A percentile compares a stretch with the other conserved stretches of the same genome.
phyloP scores from a whole-genome alignment of 176 grass and related monocot genomes.

The Elymus sibiricus region DNA sequence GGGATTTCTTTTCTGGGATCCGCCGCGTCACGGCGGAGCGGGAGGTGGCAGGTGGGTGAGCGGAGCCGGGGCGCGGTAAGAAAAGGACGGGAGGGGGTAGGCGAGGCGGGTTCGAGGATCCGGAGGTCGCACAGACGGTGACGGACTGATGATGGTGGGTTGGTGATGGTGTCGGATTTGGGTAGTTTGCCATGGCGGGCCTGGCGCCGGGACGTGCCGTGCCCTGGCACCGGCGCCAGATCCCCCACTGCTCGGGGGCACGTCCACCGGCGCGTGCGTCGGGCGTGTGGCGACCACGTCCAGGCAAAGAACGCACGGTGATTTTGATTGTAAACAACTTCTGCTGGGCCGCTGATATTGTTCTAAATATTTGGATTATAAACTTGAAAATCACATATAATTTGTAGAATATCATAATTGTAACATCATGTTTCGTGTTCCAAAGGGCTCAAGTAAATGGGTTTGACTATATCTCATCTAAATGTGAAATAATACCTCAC shows the following conservation, averaged over 20 bases:
- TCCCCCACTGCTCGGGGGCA: not conserved
- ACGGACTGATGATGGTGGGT: not conserved
- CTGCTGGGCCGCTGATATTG: too few species aligned
- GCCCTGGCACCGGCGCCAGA: not conserved
- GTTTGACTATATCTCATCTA: too few species aligned
- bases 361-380: too few species aligned
- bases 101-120: not conserved
- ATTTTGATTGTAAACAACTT: too few species aligned
- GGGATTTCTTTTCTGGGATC: not conserved
- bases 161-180: not conserved
- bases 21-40: constrained; percentile 1
- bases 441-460: too few species aligned
- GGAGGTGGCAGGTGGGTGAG: not conserved
- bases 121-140: not conserved
- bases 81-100: not conserved
- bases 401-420: too few species aligned
- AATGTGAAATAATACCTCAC: too few species aligned
- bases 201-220: not conserved
- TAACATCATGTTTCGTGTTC: too few species aligned
- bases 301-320: too few species aligned
- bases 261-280: not conserved
- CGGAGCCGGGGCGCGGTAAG: not conserved
- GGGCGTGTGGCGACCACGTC: too few species aligned
- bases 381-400: too few species aligned
- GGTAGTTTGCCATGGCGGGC: not conserved